Base-by-base conservation (phyloP, 805 yeast genomes). In the Candida rishiriensis region DNA sequence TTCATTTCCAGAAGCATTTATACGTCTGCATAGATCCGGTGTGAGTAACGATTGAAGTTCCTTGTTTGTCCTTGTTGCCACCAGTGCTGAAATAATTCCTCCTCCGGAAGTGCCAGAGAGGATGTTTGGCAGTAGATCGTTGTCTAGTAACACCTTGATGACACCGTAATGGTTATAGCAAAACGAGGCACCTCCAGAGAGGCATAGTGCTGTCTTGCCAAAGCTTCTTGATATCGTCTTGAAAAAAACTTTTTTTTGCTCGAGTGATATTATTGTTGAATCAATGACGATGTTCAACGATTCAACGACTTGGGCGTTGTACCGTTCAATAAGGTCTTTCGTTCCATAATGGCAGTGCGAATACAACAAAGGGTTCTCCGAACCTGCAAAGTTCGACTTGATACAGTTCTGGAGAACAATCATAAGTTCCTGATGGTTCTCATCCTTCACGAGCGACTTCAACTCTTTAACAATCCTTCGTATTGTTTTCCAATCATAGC, bases 71-170 rank as follows among this genome's bases (percentile, higher is more conserved):
- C 90, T 66, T 0, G 88, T 79, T 41, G 88, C 75, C 0, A 84
- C 78, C 34, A 85, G 60, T 0, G 89, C 86, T 0, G 93, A 90
- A 12, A 85, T 78, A 11, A 84, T 64, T 1, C 89, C 91, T 13
- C 95, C 95, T 2, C 93, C 91, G 0, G 88, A 80, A 0, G 93
- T 85, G 1, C 95, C 95, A 31, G 86, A 76, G 9, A 86, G 69
- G 32, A 85, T 82, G 4, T 71, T 70, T 1, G 95, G 95, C 40
- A 85, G 64, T 40, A 77, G 63, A 57, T 81, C 83, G 45, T 76
- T 75, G 46, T 86, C 89, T 5, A 85, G 63, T 34, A 86, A 61
- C 0, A 89, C 90, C 50, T 81, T 81, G 26, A 85, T 72, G 3
- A 85, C 77, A 2, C 95, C 95, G 63, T 84, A 81, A 61, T 85